Base-by-base conservation (phyloP, 345 rosid genomes). In the Sisymbrium irio region DNA sequence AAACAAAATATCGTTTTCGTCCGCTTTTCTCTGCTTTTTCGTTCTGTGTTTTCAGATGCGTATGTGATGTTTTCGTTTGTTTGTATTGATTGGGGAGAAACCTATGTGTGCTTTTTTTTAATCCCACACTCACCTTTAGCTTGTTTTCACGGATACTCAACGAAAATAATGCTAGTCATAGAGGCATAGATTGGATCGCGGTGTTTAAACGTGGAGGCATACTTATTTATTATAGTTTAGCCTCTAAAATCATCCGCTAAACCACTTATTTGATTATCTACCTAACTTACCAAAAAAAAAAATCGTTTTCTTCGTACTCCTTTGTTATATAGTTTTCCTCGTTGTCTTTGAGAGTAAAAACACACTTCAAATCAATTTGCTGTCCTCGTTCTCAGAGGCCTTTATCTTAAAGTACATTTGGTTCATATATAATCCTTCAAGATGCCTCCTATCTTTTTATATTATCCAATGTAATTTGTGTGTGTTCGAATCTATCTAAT, bases 51-150 rank as follows among this genome's bases (percentile, higher is more conserved):
- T 17, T 32, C 4, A 7, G 17, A 7, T 32, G 41, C 15, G 39
- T 32, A 5, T 32, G 10, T 32, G 13, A 37, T 1, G 44, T 37
- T n/a, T n/a, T n/a, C n/a, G n/a, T 33, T 11, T 28, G 13, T 44
- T 56, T 13, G 11, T 1, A 1, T 22, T 22, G 25, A 22, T 1
- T 1, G 25, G 39, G n/a, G 18, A 44, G 44, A 30, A 62, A 62
- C 4, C n/a, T 0, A 19, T 17, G 1, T 3, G 33, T 42, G 35
- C n/a, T n/a, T 35, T 42, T 19, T 54, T 1, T 10, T 1, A 8
- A 7, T 70, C 76, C 80, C 80, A 71, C 80, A 77, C 67, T 63
- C 80, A 77, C 80, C 80, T 77, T 77, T 77, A 71, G 80, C 80
- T 65, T 77, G 72, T 64, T 63, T 77, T 71, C 80, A 54, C 69